Base-by-base conservation (phyloP, 148 eudicot species). In the Vaccinium corymbosum region DNA sequence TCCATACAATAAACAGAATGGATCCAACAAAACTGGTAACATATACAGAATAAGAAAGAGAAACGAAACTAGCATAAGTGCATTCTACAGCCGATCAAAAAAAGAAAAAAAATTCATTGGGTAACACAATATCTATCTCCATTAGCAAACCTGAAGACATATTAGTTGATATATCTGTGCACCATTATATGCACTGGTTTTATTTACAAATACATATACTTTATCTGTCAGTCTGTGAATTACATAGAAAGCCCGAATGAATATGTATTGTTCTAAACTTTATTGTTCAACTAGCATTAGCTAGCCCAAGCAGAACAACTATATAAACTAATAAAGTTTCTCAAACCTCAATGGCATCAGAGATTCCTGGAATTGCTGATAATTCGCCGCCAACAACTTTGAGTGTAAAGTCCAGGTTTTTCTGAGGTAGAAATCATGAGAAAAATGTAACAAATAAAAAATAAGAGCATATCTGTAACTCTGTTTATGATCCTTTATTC, bases 321-420 rank as follows among this genome's bases (percentile, higher is more conserved):
- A 22, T 22, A 22, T 10, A 71, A 62, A 48, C 15, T 20, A 49
- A 78, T 77, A 74, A 70, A 38, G 7, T 42, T 42, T 17, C 64
- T 64, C 83, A 72, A 83, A 95, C 98, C 92, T 95, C 94, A 78
- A 95, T 86, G 85, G 95, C 92, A 84, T 91, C 93, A 70, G 98
- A 94, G 84, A 95, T 87, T 83, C 98, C 96, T 25, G 98, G 98
- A 88, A 95, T 86, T 50, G 95, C 29, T 81, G 94, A 90, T 84
- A 95, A 70, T 29, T 95, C 98, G 29, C 98, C 92, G 51, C 98
- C 98, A 82, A 95, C 70, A 79, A 95, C 94, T 89, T 95, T 95
- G 42, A 95, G 92, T 1, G 84, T 93, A 82, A 95, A 95, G 86
- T 95, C 94, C 84, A 95, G 86, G 78, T 93, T 85, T 91, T 86